Evolutionary conservation across 2,329 filamentous ascomycete genomes (phyloP).

Genomic region (Neofusicoccum cordaticola): DNA sequence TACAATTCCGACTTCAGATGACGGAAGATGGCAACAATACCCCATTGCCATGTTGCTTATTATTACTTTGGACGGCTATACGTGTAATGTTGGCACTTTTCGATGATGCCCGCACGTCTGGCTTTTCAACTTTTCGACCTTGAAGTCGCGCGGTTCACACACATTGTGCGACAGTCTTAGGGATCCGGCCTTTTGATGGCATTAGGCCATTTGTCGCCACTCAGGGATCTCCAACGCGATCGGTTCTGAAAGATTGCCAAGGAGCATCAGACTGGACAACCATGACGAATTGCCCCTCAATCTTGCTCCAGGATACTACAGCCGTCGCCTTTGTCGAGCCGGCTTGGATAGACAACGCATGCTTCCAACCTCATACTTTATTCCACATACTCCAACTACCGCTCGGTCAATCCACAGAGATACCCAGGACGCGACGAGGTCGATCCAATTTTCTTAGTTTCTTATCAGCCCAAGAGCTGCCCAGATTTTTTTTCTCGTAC

Average conservation of each 20-base stretch:
- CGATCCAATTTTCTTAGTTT: slow-evolving; percentile 1
- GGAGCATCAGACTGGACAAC: not conserved
- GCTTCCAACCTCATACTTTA: not conserved
- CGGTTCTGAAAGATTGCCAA: not conserved
- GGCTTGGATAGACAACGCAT: slow-evolving; percentile 14
- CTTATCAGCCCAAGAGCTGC: not conserved
- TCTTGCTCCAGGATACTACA: not conserved
- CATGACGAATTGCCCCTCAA: not conserved
- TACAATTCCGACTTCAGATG: not conserved
- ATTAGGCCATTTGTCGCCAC: slow-evolving; percentile 4
- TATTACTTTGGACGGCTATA: slow-evolving; percentile 10
- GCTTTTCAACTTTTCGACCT: not conserved
- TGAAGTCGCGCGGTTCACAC: not conserved
- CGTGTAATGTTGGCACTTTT: not conserved
- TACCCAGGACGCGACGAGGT: slow-evolving; percentile 11
- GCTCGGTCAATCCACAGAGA: slow-evolving; percentile 13
- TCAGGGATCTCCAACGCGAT: slow-evolving; percentile 10
- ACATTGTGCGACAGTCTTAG: not conserved
- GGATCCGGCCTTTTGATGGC: not conserved
- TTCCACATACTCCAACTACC: not conserved
- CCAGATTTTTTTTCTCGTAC: not conserved
- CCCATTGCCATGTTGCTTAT: slow-evolving; percentile 4
- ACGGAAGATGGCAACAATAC: slow-evolving; percentile 6
- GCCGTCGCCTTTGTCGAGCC: slow-evolving; percentile 3
- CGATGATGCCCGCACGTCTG: not conserved